These are phyloP conservation scores for Oldenlandia corymbosa DNA, from an alignment of 257 asterid species.

Conservation along the genomic window DNA sequence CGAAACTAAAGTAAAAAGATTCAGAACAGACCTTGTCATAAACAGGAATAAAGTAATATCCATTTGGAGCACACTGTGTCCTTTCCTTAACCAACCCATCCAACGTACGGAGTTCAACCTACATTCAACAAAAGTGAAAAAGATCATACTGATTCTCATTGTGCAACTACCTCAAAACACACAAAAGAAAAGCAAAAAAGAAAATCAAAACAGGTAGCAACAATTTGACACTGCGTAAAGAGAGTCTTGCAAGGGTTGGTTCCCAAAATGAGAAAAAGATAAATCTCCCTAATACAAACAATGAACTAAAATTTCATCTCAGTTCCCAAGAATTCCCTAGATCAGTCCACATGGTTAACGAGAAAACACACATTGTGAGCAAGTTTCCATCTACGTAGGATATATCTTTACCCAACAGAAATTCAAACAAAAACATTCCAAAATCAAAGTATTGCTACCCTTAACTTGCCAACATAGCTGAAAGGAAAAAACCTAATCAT, in stretches of 20 bases:
- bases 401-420: neutral
- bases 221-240: neutral
- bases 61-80: conserved; percentile 97
- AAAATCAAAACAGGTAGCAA: neutral
- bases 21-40: conserved; percentile 69
- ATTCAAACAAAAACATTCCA: neutral
- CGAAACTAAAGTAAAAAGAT: neutral
- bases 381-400: neutral
- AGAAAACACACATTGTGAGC: neutral
- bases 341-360: neutral
- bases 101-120: conserved; percentile 88
- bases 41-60: conserved; percentile 96
- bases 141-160: neutral
- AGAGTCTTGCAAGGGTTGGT: neutral
- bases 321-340: neutral
- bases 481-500: neutral
- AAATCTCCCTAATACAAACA: neutral
- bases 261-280: neutral
- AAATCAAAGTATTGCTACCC: neutral
- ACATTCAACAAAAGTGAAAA: conserved; percentile 7
- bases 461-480: neutral
- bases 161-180: neutral
- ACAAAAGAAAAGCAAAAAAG: neutral
- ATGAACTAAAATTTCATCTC: neutral
- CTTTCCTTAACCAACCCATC: conserved; percentile 95